Conservation (phyloP, 495 filamentous ascomycete genomes). For the Pyrenopolyporus hunteri region DNA sequence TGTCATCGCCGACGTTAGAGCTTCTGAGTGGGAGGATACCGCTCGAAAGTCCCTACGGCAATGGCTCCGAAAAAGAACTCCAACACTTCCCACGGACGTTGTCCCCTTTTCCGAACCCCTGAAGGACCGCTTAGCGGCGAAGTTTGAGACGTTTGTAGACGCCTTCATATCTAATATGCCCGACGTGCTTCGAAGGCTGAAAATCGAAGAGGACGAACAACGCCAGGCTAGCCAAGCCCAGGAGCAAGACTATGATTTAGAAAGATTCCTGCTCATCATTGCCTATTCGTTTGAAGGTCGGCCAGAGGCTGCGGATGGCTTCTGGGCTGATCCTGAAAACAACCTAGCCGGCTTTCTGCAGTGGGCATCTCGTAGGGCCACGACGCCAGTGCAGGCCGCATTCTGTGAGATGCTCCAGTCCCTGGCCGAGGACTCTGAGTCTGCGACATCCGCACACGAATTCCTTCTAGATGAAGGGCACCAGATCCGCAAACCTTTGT, state of each 20-base stretch:
- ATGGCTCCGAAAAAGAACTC: conserved; percentile 78
- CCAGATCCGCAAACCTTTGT: conserved; percentile 75
- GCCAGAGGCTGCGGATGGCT: conserved; percentile 79
- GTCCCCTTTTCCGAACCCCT: conserved; percentile 67
- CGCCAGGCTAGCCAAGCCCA: conserved; percentile 71
- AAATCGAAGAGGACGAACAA: conserved; percentile 88
- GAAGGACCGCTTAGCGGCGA: conserved; percentile 72
- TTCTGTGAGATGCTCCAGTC: conserved; percentile 95
- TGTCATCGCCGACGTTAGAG: conserved; percentile 75
- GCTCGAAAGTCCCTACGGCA: conserved; percentile 73
- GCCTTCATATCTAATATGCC: conserved; percentile 93
- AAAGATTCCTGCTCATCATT: conserved; percentile 90
- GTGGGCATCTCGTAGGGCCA: conserved; percentile 91
- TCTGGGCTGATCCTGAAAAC: conserved; percentile 87
- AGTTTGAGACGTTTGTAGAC: conserved; percentile 85
- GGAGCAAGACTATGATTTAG: conserved; percentile 80
- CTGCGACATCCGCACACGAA: conserved; percentile 78
- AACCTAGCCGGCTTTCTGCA: conserved; percentile 92
- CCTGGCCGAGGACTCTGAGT: conserved; percentile 78
- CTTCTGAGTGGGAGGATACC: conserved; percentile 79
- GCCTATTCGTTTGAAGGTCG: conserved; percentile 88
- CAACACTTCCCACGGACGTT: conserved; percentile 65
- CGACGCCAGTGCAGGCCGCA: conserved; percentile 88
- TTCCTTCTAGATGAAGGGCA: conserved; percentile 89
- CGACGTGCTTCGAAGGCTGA: conserved; percentile 83